A percentile compares a stretch with the other conserved stretches of the same genome.
phyloP scores from a whole-genome alignment of 2,329 filamentous ascomycete genomes.

The Coniella vitis region DNA sequence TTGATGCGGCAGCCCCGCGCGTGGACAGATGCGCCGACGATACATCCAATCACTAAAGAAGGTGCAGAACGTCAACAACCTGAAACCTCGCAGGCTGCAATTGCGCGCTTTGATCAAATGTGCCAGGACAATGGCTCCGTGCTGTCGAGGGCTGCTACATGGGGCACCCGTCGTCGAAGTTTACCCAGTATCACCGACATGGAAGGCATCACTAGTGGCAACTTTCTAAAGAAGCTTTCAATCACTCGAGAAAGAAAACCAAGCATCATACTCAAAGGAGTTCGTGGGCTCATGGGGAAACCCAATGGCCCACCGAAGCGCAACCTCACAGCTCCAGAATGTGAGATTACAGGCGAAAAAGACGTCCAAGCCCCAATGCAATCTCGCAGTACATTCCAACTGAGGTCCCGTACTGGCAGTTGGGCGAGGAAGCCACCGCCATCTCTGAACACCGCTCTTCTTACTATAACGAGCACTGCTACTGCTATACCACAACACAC shows the following conservation, averaged over 20 bases:
- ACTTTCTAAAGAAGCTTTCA: conserved; percentile 56
- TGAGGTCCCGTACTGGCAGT: conserved; percentile 43
- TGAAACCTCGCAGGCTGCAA: conserved; percentile 45
- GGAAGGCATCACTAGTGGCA: conserved; percentile 53
- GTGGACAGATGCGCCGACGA: conserved; percentile 43
- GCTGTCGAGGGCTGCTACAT: conserved; percentile 58
- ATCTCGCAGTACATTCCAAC: conserved; percentile 43
- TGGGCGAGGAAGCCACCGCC: conserved; percentile 46
- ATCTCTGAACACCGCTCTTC: conserved; percentile 52
- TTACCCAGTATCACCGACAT: conserved; percentile 53
- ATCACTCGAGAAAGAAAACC: conserved; percentile 46
- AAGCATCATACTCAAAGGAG: conserved; percentile 48
- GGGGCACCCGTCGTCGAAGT: conserved; percentile 62
- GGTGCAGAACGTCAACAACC: conserved; percentile 36
- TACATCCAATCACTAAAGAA: conserved; percentile 36
- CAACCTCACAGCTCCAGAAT: conserved; percentile 34
- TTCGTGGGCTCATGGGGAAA: conserved; percentile 43
- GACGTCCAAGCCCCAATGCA: conserved; percentile 30
- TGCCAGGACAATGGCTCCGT: conserved; percentile 51
- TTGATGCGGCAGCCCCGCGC: conserved; percentile 41
- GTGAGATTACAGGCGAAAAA: conserved; percentile 22
- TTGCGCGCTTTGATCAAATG: conserved; percentile 44
- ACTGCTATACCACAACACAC: conserved; percentile 51
- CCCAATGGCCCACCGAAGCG: conserved; percentile 41
- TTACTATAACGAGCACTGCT: conserved; percentile 48